Base-by-base conservation (phyloP, 208 protist species). In the Dictyostelium gargantuum region DNA sequence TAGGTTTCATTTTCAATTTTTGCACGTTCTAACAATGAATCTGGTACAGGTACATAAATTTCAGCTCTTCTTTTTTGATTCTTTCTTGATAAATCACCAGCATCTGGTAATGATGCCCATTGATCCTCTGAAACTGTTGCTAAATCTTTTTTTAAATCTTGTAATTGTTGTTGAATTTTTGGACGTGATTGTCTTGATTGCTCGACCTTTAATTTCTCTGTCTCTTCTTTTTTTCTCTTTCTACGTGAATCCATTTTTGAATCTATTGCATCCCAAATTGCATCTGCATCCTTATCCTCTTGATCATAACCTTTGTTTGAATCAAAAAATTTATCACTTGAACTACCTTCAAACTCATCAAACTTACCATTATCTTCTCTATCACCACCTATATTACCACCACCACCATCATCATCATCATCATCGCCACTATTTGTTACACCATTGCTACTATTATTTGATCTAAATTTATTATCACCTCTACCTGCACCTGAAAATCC, bases 251-350 rank as follows among this genome's bases (percentile, higher is more conserved):
- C 97, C 96, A 98, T 97, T 56, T 93, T 63, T 35, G 50, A 68
- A 66, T 97, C 96, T 4, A 97, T 80, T 15, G 70, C 17, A 26
- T 84, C 92, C 86, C 94, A 97, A 15, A 97, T 84, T 11, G 40
- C 46, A 82, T 98, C 98, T 38, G 97, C 98, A 68, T 97, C 97
- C 26, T 96, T 80, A 94, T 98, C 98, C 40, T 98, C 97, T 54
- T 93, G 85, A n/a, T 98, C 97, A 77, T 97, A 98, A 17, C 54
- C 58, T 46, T 86, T 46, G 13, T 74, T 91, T 17, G 63, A 66
- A 61, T 94, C 80, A 48, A 96, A 94, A 56, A 98, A 82, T 46
- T 75, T 92, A 73, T 92, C 95, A 21, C 21, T 38, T 66, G 54
- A 32, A 54, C 96, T 75, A 85, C 93, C 94, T 29, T 95, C 72